These are phyloP conservation scores for Sphagnum tenellum DNA, from an alignment of 225 moss, liverwort and hornwort genomes.

Conservation along the genomic window DNA sequence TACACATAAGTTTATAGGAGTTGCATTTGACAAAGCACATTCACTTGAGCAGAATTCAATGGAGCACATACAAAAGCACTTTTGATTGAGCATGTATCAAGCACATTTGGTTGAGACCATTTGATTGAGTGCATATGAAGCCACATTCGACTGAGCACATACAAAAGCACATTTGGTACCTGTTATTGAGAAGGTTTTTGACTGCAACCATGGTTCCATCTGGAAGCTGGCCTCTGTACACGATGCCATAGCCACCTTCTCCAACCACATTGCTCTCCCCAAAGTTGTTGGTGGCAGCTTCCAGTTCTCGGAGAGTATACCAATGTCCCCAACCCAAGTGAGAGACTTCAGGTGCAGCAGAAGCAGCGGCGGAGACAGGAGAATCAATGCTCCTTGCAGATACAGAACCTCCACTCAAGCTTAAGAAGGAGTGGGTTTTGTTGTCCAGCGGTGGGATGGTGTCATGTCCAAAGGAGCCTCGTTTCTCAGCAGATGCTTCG, in stretches of 20 bases:
- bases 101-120: too few species aligned
- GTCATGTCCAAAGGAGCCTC: slow-evolving; percentile 51
- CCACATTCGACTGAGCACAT: background rate
- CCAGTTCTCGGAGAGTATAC: slow-evolving; percentile 84
- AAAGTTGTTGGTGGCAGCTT: slow-evolving; percentile 73
- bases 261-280: slow-evolving; percentile 83
- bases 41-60: too few species aligned
- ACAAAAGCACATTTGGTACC: slow-evolving; percentile 15
- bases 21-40: too few species aligned
- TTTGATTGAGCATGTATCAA: too few species aligned
- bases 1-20: too few species aligned
- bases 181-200: slow-evolving; percentile 94
- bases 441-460: slow-evolving; percentile 21
- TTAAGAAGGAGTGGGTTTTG: slow-evolving; percentile 28
- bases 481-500: slow-evolving; percentile 35
- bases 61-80: too few species aligned
- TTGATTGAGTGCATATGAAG: too few species aligned
- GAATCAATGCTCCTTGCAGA: slow-evolving; percentile 49
- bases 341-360: slow-evolving; percentile 69
- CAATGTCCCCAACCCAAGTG: slow-evolving; percentile 98
- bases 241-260: slow-evolving; percentile 96
- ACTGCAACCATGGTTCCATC: slow-evolving; percentile 86
- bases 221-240: slow-evolving; percentile 78
- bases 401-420: slow-evolving; percentile 46
- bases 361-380: slow-evolving; percentile 11